Percentiles rank a stretch among this genome's conserved stretches.
Evolutionary conservation across 371 early-diverging fungal genomes (phyloP).

Genomic region (Lichtheimia ornata): DNA sequence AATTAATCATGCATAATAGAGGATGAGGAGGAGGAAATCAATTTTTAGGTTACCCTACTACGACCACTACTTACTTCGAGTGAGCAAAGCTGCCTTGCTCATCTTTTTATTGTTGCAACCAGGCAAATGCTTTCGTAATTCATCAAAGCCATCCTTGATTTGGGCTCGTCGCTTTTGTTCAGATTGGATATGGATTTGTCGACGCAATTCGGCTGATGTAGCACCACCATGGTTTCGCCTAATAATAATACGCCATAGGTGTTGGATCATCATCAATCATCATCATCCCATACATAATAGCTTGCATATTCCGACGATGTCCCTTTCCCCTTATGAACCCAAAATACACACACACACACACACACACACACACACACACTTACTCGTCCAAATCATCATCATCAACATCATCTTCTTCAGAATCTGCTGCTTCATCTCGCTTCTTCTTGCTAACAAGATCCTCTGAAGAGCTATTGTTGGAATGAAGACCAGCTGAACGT

Average conservation of each 20-base stretch:
- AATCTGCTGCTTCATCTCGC: constrained; percentile 22
- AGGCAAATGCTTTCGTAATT: constrained; percentile 51
- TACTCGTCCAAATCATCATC: constrained; percentile 26
- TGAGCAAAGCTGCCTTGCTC: constrained; percentile 58
- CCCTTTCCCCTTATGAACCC: background rate
- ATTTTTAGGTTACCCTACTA: background rate
- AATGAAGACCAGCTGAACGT: constrained; percentile 18
- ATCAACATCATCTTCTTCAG: constrained; percentile 25
- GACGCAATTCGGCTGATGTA: constrained; percentile 38
- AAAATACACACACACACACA: too few relatives aligned
- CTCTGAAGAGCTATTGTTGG: constrained; percentile 9
- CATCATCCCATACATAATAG: too few relatives aligned
- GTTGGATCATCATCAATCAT: background rate
- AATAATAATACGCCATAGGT: too few relatives aligned
- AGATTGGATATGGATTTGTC: constrained; percentile 57
- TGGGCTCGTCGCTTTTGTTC: constrained; percentile 56
- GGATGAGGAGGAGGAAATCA: too few relatives aligned
- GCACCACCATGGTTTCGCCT: too few relatives aligned
- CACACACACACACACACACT: too few relatives aligned
- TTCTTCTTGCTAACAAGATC: constrained; percentile 25
- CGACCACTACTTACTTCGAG: constrained; percentile 39
- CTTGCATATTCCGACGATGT: background rate
- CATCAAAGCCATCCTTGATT: constrained; percentile 57
- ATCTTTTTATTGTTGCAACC: constrained; percentile 58
- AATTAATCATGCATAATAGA: background rate